Evolutionary conservation across 148 eudicot genomes (phyloP).

Genomic region (Camellia granthamiana): DNA sequence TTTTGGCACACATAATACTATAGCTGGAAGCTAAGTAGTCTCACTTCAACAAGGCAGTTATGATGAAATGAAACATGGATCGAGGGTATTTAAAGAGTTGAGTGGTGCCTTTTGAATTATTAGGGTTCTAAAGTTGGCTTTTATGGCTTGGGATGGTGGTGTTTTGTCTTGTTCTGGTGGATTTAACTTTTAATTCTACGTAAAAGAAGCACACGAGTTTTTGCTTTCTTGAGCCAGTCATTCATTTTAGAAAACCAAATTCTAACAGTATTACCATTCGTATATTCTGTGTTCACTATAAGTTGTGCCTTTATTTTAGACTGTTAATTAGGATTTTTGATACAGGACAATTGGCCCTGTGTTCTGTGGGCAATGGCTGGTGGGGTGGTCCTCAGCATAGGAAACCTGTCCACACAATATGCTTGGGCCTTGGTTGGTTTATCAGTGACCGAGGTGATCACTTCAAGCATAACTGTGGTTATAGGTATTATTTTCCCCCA

Average conservation of each 20-base stretch:
- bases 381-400: conserved; percentile 75
- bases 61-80: neutral
- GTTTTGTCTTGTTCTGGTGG: neutral
- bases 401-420: conserved; percentile 76
- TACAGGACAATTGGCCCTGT: conserved; percentile 81
- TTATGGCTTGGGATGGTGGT: neutral
- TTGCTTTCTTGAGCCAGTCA: neutral
- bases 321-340: neutral
- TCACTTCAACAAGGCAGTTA: neutral
- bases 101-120: neutral
- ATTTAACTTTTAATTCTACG: neutral
- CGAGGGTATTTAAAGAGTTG: neutral
- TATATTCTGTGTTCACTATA: neutral
- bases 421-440: conserved; percentile 90
- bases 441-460: conserved; percentile 71
- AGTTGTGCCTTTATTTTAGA: conserved; percentile 8
- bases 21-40: neutral
- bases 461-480: conserved; percentile 78
- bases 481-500: conserved; percentile 43
- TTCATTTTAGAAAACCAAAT: neutral
- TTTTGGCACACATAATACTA: neutral
- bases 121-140: neutral
- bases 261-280: neutral
- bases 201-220: neutral
- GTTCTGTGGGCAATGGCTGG: conserved; percentile 83